A percentile compares a stretch with the other conserved stretches of the same genome.
Conservation (phyloP, 805 yeast genomes). For the Zygosaccharomyces kombuchaensis region DNA sequence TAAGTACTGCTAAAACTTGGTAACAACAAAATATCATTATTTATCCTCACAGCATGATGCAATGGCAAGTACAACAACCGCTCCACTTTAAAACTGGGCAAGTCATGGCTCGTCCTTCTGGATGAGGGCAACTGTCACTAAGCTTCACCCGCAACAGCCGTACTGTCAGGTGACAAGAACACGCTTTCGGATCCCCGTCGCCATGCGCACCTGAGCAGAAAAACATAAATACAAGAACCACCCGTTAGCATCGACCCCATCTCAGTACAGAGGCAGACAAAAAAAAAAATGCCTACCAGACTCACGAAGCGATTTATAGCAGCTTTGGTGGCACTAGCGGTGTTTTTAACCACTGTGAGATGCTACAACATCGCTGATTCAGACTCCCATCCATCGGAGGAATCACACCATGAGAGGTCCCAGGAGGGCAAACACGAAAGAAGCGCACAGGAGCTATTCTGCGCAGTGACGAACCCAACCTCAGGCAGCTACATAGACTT, state of each 20-base stretch:
- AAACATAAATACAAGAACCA: background rate
- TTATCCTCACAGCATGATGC: too few relatives aligned
- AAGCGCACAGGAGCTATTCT: conserved; percentile 20
- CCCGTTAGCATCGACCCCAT: background rate
- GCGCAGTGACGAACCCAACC: conserved; percentile 31
- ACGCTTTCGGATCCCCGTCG: background rate
- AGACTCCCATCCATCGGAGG: background rate
- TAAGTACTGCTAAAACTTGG: too few relatives aligned
- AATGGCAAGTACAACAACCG: too few relatives aligned
- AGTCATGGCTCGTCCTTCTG: too few relatives aligned
- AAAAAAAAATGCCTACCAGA: background rate
- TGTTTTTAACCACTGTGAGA: conserved; percentile 3
- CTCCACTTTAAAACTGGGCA: too few relatives aligned
- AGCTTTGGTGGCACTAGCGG: background rate
- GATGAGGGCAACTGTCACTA: background rate
- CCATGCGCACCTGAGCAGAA: background rate
- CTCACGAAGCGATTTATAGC: background rate
- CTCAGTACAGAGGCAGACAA: background rate
- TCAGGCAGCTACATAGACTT: conserved; percentile 33
- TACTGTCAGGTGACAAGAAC: background rate
- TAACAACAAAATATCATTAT: background rate
- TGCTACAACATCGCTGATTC: background rate
- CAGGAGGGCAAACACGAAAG: conserved; percentile 3
- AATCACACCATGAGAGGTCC: conserved; percentile 1
- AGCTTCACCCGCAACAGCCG: background rate